Evolutionary conservation across 805 yeast species (phyloP), one percentile per base, ranked within the genome.

Genomic region (Candida germanica): DNA sequence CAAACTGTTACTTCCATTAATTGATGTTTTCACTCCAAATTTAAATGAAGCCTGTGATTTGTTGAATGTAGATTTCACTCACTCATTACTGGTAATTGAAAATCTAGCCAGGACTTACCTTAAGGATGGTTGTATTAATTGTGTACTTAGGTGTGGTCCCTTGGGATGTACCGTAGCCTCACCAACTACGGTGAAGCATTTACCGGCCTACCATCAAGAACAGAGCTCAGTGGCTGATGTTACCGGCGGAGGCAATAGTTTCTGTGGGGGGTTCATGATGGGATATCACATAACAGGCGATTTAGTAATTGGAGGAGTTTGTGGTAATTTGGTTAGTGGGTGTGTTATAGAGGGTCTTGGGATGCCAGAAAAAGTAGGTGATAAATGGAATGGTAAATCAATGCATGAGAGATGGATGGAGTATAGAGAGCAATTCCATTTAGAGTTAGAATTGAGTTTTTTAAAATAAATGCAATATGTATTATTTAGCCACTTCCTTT

Each of bases 331-430:
- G 3, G 87, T 83, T 0, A 86, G 96, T 39, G 91, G 95, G 0
- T 64, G 80, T 31, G 77, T 83, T n/a, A 77, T 89, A 24, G 96
- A 89, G 54, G 82, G 76, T 46, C 61, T 84, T 28, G 97, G 96
- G 0, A 66, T 83, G 51, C 95, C 96, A 0, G 46, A 43, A 0
- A 44, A 35, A 3, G 36, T 48, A 1, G 56, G 50, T 0, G 74
- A 68, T 14, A 22, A 36, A 6, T 87, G 95, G 91, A 87, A 87
- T 50, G 84, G 81, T 0, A 19, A 45, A 6, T 42, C 60, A 3
- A 54, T 82, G 14, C 35, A 40, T n/a, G 63, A 68, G 5, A 64
- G 88, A 28, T 47, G 81, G 2, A 43, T 46, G 0, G 31, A 31
- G 2, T 82, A 82, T 47, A 29, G 59, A 16, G 18, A 33, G 5